These are phyloP conservation scores for Chalciporus piperatus DNA, from an alignment of 768 basidiomycete species.

Conservation along the genomic window DNA sequence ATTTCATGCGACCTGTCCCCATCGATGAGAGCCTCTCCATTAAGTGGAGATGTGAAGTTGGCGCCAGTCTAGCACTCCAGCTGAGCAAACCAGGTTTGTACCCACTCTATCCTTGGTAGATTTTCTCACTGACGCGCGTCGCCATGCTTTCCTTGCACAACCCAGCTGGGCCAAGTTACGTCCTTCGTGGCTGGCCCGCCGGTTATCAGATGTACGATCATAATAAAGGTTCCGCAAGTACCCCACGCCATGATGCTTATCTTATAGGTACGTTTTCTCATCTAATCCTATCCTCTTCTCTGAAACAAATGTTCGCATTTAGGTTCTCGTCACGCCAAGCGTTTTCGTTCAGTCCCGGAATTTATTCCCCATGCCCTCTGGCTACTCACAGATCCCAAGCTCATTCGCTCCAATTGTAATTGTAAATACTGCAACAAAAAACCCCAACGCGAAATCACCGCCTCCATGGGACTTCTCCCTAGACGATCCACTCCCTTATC, in stretches of 20 bases:
- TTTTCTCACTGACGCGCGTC: not conserved
- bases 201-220: slow-evolving; percentile 76
- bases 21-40: slow-evolving; percentile 49
- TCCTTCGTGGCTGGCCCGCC: slow-evolving; percentile 61
- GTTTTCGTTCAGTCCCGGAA: slow-evolving; percentile 81
- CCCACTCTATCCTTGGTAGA: not conserved
- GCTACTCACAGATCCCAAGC: slow-evolving; percentile 57
- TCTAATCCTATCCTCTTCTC: not conserved
- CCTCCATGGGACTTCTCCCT: slow-evolving; percentile 47
- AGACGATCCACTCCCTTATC: slow-evolving; percentile 34
- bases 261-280: slow-evolving; percentile 55
- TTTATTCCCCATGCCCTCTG: slow-evolving; percentile 83
- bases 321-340: slow-evolving; percentile 44
- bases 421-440: slow-evolving; percentile 80
- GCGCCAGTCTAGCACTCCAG: slow-evolving; percentile 38
- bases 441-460: slow-evolving; percentile 67
- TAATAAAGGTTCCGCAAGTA: slow-evolving; percentile 54
- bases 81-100: slow-evolving; percentile 52
- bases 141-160: not conserved
- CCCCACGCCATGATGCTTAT: slow-evolving; percentile 74
- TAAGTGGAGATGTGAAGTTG: slow-evolving; percentile 56
- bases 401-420: slow-evolving; percentile 50
- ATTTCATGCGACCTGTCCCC: slow-evolving; percentile 60
- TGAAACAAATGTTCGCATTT: not conserved
- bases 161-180: slow-evolving; percentile 52